These are phyloP conservation scores for Puccinia horiana DNA, from an alignment of 1,284 basidiomycete species.

Conservation along the genomic window DNA sequence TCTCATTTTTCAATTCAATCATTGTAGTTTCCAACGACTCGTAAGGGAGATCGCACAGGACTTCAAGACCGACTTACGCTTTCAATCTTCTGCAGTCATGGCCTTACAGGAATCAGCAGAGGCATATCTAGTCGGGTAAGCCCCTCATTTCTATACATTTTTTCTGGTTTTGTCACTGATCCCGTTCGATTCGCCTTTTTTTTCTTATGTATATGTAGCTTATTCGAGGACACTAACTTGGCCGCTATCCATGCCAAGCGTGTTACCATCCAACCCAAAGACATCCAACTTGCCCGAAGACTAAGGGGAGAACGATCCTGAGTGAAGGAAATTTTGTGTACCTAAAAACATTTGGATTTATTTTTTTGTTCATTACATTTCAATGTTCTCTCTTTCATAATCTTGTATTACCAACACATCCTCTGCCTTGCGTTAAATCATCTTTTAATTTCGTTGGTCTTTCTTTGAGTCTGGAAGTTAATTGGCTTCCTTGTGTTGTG, in stretches of 20 bases:
- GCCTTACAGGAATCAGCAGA: conserved; percentile 85
- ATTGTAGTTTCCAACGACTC: conserved; percentile 54
- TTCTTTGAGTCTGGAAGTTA: no score
- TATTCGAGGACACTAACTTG: conserved; percentile 64
- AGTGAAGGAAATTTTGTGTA: no score
- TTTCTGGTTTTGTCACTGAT: neutral
- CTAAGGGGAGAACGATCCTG: conserved; percentile 73
- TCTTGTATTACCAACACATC: no score
- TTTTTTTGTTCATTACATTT: neutral
- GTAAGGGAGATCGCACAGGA: conserved; percentile 60
- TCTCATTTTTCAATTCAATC: neutral
- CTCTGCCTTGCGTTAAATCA: no score
- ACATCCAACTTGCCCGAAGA: conserved; percentile 75
- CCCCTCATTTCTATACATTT: neutral
- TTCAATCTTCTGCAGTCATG: conserved; percentile 74
- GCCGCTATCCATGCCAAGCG: conserved; percentile 63
- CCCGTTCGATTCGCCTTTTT: neutral
- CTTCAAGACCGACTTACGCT: conserved; percentile 67
- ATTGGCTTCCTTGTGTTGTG: no score
- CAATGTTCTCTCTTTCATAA: neutral
- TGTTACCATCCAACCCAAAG: conserved; percentile 66
- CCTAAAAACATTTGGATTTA: neutral
- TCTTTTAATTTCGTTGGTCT: no score
- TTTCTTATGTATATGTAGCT: conserved; percentile 54
- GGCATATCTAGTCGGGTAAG: conserved; percentile 62